Evolutionary conservation across 768 basidiomycete genomes (phyloP).

Genomic region (Suillus ampliporus): DNA sequence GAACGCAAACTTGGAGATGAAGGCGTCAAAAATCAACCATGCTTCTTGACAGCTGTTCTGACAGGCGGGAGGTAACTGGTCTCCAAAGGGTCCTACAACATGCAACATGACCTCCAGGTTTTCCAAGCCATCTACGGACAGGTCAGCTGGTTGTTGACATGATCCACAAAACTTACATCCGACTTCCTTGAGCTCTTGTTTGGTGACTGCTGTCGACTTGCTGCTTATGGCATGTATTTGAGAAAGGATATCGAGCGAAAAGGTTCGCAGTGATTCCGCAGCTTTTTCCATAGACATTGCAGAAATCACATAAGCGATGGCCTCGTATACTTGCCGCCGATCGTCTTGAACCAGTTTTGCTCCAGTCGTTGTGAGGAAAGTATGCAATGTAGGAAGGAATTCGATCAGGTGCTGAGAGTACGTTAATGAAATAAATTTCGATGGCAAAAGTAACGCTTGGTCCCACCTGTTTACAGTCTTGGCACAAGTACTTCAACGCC

Average conservation of each 20-base stretch:
- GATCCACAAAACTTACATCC: slow-evolving; percentile 56
- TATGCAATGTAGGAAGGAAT: slow-evolving; percentile 89
- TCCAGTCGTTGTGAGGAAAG: slow-evolving; percentile 83
- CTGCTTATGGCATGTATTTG: slow-evolving; percentile 69
- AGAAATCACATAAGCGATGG: slow-evolving; percentile 93
- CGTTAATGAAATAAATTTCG: slow-evolving; percentile 13
- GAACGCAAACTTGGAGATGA: slow-evolving; percentile 79
- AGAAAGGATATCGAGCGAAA: slow-evolving; percentile 83
- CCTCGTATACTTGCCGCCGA: slow-evolving; percentile 90
- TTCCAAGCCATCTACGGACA: slow-evolving; percentile 75
- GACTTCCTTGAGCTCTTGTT: slow-evolving; percentile 71
- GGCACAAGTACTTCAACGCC: slow-evolving; percentile 94
- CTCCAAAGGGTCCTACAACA: slow-evolving; percentile 81
- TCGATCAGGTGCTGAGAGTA: slow-evolving; percentile 79
- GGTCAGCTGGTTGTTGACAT: slow-evolving; percentile 15
- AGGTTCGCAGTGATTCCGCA: slow-evolving; percentile 84
- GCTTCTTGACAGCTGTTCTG: slow-evolving; percentile 78
- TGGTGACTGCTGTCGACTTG: slow-evolving; percentile 60
- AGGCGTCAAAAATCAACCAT: slow-evolving; percentile 82
- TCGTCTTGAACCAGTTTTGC: slow-evolving; percentile 85
- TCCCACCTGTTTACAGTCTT: slow-evolving; percentile 89
- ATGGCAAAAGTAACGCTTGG: neutral
- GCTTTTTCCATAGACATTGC: slow-evolving; percentile 92
- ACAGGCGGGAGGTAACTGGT: slow-evolving; percentile 82
- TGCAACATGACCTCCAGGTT: slow-evolving; percentile 92